Conservation (phyloP, 2,329 filamentous ascomycete species). For the Cladophialophora yegresii region DNA sequence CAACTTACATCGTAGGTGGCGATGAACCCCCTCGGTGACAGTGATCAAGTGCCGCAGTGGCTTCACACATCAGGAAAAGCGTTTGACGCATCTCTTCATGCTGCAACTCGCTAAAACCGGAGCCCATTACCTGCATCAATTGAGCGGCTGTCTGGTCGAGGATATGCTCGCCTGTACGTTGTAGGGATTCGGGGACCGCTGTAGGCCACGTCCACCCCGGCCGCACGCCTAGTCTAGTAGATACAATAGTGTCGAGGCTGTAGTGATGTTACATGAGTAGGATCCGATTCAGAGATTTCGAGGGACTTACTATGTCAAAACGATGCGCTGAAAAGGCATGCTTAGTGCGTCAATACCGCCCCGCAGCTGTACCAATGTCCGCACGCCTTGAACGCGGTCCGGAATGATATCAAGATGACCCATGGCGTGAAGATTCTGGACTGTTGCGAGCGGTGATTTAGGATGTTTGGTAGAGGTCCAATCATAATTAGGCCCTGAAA, state of each 20-base stretch:
- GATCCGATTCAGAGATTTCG: neutral
- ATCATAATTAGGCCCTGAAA: slow-evolving; percentile 1
- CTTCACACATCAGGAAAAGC: slow-evolving; percentile 8
- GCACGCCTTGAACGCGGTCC: slow-evolving; percentile 5
- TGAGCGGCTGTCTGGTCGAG: slow-evolving; percentile 6
- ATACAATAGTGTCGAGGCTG: slow-evolving; percentile 4
- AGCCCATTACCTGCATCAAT: slow-evolving; percentile 7
- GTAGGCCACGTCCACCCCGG: slow-evolving; percentile 2
- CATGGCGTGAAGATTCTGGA: slow-evolving; percentile 9
- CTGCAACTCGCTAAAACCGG: slow-evolving; percentile 5
- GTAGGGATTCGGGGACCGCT: slow-evolving; percentile 5
- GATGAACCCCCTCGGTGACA: slow-evolving; percentile 8
- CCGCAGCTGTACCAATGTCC: neutral
- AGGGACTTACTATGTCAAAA: slow-evolving; percentile 9
- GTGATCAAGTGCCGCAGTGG: slow-evolving; percentile 6
- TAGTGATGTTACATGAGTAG: neutral
- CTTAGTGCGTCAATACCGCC: slow-evolving; percentile 7
- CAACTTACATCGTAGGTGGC: neutral
- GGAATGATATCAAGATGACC: slow-evolving; percentile 9
- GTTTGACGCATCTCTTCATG: slow-evolving; percentile 5
- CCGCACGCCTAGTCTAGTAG: neutral
- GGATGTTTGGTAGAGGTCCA: neutral
- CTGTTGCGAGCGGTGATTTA: slow-evolving; percentile 5
- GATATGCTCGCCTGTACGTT: slow-evolving; percentile 8
- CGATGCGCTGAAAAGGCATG: slow-evolving; percentile 9